Percentiles rank a stretch among this genome's conserved stretches.
These are phyloP conservation scores for Rhytidiadelphus loreus DNA, from an alignment of 225 moss, liverwort and hornwort species.

Conservation along the genomic window DNA sequence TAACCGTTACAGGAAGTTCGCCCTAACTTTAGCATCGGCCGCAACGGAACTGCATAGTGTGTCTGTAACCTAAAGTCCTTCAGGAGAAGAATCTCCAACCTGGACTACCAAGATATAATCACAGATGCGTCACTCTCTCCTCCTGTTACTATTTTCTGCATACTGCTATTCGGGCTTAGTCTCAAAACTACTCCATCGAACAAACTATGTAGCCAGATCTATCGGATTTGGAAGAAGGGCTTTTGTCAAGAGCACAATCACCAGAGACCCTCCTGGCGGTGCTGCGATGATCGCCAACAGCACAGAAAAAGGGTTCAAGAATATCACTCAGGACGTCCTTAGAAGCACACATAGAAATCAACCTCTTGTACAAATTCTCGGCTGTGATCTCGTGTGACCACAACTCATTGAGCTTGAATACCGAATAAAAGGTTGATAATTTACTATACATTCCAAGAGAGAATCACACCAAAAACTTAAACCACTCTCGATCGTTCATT, in stretches of 20 bases:
- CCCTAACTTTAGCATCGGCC: neutral
- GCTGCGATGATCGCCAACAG: neutral
- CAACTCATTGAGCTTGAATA: neutral
- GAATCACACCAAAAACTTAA: neutral
- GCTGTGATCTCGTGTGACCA: neutral
- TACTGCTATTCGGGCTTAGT: neutral
- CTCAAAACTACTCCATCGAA: neutral
- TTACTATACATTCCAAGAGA: neutral
- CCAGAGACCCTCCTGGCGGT: neutral
- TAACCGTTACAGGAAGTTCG: neutral
- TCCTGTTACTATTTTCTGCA: neutral
- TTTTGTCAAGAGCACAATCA: neutral
- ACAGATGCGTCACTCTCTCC: neutral
- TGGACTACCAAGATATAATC: neutral
- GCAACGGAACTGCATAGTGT: neutral
- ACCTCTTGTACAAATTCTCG: neutral
- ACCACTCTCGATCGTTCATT: neutral
- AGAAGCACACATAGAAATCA: neutral
- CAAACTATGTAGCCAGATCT: neutral
- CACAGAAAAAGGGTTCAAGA: neutral
- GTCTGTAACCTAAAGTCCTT: neutral
- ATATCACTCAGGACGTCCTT: neutral
- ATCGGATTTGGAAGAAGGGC: neutral
- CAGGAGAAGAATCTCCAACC: neutral
- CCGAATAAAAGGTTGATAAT: neutral